phyloP scores from a whole-genome alignment of 768 basidiomycete species.

The Lyophyllum shimeji region DNA sequence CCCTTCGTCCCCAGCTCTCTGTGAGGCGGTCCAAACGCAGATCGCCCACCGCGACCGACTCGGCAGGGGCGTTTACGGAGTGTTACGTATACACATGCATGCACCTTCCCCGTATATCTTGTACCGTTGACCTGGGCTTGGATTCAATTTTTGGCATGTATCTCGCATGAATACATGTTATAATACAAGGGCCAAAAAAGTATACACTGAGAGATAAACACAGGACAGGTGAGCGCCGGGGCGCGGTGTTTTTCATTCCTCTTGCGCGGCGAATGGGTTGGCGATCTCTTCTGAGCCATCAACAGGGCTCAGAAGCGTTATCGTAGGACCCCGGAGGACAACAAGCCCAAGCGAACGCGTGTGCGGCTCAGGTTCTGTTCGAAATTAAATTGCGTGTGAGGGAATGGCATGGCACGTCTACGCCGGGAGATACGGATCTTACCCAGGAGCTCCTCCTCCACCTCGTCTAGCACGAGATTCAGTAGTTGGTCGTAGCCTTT shows the following conservation, averaged over 20 bases:
- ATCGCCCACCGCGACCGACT: neutral
- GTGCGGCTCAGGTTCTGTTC: slow-evolving; percentile 60
- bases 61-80: neutral
- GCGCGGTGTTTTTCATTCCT: slow-evolving; percentile 40
- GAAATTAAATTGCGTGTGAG: neutral
- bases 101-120: neutral
- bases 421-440: slow-evolving; percentile 21
- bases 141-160: neutral
- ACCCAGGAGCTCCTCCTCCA: slow-evolving; percentile 82
- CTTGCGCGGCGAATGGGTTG: slow-evolving; percentile 81
- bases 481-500: slow-evolving; percentile 97
- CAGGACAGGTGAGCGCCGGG: neutral
- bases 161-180: neutral
- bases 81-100: neutral
- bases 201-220: neutral
- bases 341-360: slow-evolving; percentile 76
- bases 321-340: slow-evolving; percentile 91
- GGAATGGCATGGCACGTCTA: neutral
- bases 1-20: no score
- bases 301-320: slow-evolving; percentile 90
- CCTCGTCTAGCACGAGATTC: slow-evolving; percentile 96
- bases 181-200: neutral
- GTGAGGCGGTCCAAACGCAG: no score
- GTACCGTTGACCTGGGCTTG: neutral
- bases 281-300: slow-evolving; percentile 95